Evolutionary conservation across 257 asterid genomes (phyloP).

Genomic region (Verbena officinalis): DNA sequence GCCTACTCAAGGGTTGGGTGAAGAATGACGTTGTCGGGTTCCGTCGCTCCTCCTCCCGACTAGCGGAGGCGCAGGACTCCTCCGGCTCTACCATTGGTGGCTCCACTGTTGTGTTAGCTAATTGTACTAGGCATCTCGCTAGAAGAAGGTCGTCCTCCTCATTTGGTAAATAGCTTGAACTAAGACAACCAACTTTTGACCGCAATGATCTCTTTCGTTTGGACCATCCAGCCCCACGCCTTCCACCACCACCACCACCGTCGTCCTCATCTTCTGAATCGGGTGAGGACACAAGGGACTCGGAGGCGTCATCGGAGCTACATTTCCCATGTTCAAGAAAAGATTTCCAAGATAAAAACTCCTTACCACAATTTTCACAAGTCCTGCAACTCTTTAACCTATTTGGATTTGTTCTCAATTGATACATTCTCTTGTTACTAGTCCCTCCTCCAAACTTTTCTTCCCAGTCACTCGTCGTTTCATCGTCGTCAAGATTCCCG

Average conservation of each 20-base stretch:
- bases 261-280: conserved; percentile 59
- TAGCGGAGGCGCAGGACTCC: conserved; percentile 80
- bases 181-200: conserved; percentile 54
- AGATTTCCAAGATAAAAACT: conserved; percentile 86
- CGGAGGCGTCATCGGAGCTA: conserved; percentile 67
- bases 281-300: conserved; percentile 63
- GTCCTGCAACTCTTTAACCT: conserved; percentile 65
- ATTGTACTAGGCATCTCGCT: conserved; percentile 71
- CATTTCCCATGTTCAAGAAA: conserved; percentile 96
- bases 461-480: conserved; percentile 72
- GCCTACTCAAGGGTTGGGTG: conserved; percentile 17
- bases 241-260: conserved; percentile 30
- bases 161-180: conserved; percentile 37
- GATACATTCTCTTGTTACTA: conserved; percentile 64
- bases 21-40: conserved; percentile 34
- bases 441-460: conserved; percentile 50
- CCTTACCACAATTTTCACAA: conserved; percentile 93
- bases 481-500: conserved; percentile 60
- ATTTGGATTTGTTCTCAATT: conserved; percentile 84
- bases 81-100: conserved; percentile 53
- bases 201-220: conserved; percentile 79
- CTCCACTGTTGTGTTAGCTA: conserved; percentile 65
- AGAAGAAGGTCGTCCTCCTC: conserved; percentile 83
- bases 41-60: conserved; percentile 63
- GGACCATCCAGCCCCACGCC: conserved; percentile 59